Evolutionary conservation across 257 asterid genomes (phyloP), one percentile per base, ranked within the genome.

Genomic region (Gentiana dahurica): DNA sequence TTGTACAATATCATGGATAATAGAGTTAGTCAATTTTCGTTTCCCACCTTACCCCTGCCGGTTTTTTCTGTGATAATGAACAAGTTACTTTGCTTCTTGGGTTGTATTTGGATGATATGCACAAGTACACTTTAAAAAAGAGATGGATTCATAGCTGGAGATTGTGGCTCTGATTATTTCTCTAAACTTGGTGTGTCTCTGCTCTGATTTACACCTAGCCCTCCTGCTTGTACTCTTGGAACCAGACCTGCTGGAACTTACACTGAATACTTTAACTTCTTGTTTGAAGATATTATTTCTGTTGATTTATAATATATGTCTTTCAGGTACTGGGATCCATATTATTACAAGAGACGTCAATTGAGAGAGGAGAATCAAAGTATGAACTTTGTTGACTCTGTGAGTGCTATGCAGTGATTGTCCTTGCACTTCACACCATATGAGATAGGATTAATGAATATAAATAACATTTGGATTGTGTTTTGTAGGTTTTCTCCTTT

Each of bases 291-390:
- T 45, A 47, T 61, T 51, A 6, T 8, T 32, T 11, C 1, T 7
- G 13, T 9, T 45, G 32, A 46, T 45, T 4, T 53, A 46, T 44
- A 4, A 35, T 53, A 49, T 57, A 12, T 41, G 6, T 50, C 64
- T 54, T 68, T 66, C 72, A 92, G 98, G 98, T 92, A 83, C 52
- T 88, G 94, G 95, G 95, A 92, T 92, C 98, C 97, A 36, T 73
- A 85, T 79, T 92, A 87, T 68, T 82, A 91, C 67, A 77, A 90
- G 76, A 80, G 94, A 69, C 81, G 80, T 12, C 79, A 68, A 62
- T 59, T 75, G 54, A 78, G 68, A 61, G 77, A 88, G 68, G 76
- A 71, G 55, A 73, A 72, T 61, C 75, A 79, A 62, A 85, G 85
- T 70, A 81, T 80, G 94, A 87, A 80, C 76, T 92, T 92, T 84